Percentiles rank a stretch among this genome's conserved stretches.
phyloP scores from a whole-genome alignment of 2,329 filamentous ascomycete species.

The Colletotrichum acutatum region DNA sequence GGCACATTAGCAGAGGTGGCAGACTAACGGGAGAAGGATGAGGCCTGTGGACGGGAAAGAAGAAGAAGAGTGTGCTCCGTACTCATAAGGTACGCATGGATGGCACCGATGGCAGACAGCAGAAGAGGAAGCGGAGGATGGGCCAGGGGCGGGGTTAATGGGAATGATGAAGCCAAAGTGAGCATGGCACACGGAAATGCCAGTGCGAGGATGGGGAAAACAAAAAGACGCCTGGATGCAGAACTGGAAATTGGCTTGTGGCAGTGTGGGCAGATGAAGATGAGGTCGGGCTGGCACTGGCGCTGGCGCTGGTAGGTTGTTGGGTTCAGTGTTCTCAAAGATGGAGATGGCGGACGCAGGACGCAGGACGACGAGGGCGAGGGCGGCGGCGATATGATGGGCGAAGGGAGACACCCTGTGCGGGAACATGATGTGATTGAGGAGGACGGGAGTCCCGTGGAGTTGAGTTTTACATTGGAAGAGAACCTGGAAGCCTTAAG shows the following conservation, averaged over 20 bases:
- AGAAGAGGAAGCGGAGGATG: background rate
- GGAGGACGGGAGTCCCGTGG: background rate
- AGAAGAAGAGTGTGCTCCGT: background rate
- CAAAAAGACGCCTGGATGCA: background rate
- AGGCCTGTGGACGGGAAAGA: slow-evolving; percentile 4
- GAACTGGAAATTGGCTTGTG: background rate
- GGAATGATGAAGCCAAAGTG: slow-evolving; percentile 20
- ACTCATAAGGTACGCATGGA: background rate
- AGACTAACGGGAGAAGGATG: slow-evolving; percentile 11
- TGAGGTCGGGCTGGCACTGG: background rate
- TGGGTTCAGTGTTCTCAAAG: background rate
- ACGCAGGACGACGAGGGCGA: background rate
- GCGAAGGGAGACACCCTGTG: slow-evolving; percentile 22
- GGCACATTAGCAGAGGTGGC: slow-evolving; percentile 5
- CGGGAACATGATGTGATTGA: slow-evolving; percentile 21
- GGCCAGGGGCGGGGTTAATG: background rate
- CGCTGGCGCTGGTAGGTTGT: background rate
- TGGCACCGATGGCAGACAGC: too few relatives aligned
- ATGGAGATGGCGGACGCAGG: background rate
- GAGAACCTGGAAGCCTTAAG: too few relatives aligned
- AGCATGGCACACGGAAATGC: slow-evolving; percentile 26
- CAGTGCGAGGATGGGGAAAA: slow-evolving; percentile 32
- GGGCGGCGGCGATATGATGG: background rate
- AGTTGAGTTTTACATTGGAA: background rate
- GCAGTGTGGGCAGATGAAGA: background rate